Evolutionary conservation across 78 protist genomes (phyloP).

Genomic region (Polysphondylium violaceum): DNA sequence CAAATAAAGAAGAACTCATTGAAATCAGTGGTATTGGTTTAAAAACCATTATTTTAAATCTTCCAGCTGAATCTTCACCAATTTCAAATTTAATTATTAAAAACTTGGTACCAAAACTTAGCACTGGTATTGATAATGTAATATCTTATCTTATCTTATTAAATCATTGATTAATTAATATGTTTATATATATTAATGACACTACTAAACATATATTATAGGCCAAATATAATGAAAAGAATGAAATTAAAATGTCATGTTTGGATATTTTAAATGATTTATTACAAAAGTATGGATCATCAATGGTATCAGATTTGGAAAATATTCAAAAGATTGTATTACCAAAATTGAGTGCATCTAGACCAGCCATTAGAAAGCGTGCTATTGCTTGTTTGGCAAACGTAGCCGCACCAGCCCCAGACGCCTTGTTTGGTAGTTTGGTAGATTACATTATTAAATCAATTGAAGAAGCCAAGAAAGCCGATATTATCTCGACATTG

Average conservation of each 20-base stretch:
- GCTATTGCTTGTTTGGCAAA: conserved; percentile 74
- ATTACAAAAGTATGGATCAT: conserved; percentile 62
- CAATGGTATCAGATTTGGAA: conserved; percentile 57
- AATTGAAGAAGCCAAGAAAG: conserved; percentile 66
- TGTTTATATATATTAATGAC: neutral
- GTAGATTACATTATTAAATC: conserved; percentile 69
- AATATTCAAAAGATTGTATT: conserved; percentile 59
- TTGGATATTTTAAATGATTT: conserved; percentile 77
- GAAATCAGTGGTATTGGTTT: conserved; percentile 81
- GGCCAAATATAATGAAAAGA: conserved; percentile 63
- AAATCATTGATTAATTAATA: neutral
- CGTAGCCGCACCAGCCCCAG: conserved; percentile 73
- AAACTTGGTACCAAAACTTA: conserved; percentile 57
- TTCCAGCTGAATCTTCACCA: conserved; percentile 53
- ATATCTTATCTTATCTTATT: neutral
- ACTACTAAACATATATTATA: neutral
- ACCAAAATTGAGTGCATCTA: conserved; percentile 53
- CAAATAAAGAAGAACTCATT: conserved; percentile 77
- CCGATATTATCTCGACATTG: conserved; percentile 76
- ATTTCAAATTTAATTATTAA: conserved; percentile 63
- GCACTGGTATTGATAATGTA: conserved; percentile 43
- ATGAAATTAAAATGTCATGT: conserved; percentile 68
- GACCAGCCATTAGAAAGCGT: conserved; percentile 77
- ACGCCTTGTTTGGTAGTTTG: conserved; percentile 56
- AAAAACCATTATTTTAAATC: conserved; percentile 67